These are phyloP conservation scores for Cornus kousa DNA, from an alignment of 148 eudicot species.

Conservation along the genomic window DNA sequence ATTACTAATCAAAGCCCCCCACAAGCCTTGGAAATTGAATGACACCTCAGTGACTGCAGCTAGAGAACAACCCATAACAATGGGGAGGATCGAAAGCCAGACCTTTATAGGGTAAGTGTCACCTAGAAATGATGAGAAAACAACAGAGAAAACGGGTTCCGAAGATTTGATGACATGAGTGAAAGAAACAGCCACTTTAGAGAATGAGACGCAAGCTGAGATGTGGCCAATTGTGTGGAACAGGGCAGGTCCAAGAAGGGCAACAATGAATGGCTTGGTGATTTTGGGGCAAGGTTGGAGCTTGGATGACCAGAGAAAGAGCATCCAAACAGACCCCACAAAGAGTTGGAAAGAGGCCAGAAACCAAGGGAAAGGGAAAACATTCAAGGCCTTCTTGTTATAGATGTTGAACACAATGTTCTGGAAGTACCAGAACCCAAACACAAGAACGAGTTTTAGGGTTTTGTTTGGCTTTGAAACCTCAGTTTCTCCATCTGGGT, in stretches of 20 bases:
- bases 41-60: constrained; percentile 89
- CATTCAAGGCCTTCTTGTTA: constrained; percentile 69
- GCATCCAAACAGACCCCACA: constrained; percentile 79
- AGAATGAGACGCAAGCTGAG: constrained; percentile 86
- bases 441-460: constrained; percentile 60
- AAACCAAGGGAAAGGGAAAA: constrained; percentile 94
- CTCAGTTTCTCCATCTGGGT: constrained; percentile 34
- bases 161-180: constrained; percentile 87
- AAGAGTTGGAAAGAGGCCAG: constrained; percentile 86
- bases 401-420: constrained; percentile 84
- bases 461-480: constrained; percentile 39
- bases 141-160: constrained; percentile 78
- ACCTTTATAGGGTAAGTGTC: constrained; percentile 64
- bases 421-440: constrained; percentile 88
- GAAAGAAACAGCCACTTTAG: constrained; percentile 91
- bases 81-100: constrained; percentile 84
- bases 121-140: constrained; percentile 73
- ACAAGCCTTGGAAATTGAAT: constrained; percentile 68
- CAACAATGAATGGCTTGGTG: constrained; percentile 61
- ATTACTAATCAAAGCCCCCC: constrained; percentile 94
- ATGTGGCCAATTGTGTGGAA: constrained; percentile 93
- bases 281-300: constrained; percentile 79
- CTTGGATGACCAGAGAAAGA: constrained; percentile 65
- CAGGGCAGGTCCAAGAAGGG: constrained; percentile 79
- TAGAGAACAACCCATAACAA: constrained; percentile 81